Evolutionary conservation across 305 asterid species (phyloP).

Genomic region (Solanum hybrid): DNA sequence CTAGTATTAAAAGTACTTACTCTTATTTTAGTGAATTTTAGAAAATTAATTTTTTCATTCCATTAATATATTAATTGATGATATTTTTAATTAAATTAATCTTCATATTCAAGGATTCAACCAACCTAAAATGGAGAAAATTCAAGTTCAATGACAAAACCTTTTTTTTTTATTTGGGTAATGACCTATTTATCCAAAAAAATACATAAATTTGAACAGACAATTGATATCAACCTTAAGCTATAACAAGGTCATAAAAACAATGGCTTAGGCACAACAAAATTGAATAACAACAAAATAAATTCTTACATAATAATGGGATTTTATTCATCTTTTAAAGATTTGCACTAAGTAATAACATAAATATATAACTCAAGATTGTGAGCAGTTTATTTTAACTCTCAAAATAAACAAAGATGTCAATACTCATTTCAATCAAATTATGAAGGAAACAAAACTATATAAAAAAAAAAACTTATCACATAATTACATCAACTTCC

Average conservation of each 20-base stretch:
- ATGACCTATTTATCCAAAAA: background rate
- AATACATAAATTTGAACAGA: background rate
- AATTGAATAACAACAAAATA: background rate
- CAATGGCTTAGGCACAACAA: background rate
- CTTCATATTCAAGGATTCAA: too few relatives aligned
- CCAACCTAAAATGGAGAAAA: too few relatives aligned
- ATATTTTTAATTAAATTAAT: too few relatives aligned
- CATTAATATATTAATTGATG: background rate
- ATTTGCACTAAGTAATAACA: background rate
- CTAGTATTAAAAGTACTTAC: background rate
- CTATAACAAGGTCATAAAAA: background rate
- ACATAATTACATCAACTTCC: background rate
- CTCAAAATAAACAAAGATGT: background rate
- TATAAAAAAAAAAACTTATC: background rate
- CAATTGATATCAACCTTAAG: background rate
- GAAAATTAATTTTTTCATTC: background rate
- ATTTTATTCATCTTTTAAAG: background rate
- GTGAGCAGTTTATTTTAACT: background rate
- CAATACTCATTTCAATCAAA: background rate
- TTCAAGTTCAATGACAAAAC: background rate
- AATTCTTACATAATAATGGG: background rate
- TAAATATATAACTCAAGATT: background rate
- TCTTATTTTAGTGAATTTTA: background rate
- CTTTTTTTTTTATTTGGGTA: background rate
- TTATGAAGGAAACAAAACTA: background rate